Base-by-base conservation (phyloP, 768 basidiomycete genomes). In the Coprinopsis cinerea region DNA sequence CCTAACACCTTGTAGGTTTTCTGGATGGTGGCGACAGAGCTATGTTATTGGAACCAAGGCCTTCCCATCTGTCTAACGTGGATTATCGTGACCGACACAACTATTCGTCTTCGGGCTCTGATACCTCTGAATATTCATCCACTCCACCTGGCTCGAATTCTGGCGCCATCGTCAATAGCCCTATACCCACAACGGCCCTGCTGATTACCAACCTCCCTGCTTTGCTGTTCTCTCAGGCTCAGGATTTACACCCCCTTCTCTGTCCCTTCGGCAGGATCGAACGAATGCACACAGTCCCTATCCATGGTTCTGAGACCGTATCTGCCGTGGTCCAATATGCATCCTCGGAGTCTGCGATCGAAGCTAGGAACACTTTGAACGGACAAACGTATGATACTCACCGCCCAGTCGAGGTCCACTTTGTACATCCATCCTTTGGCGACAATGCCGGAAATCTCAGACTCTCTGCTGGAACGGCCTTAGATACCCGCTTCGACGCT, bases 11-110 rank as follows among this genome's bases (percentile, higher is more conserved):
- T 11, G 3, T 53, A 88, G 88, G 86, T 18, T 89, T 89, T 58
- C 70, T 90, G 52, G 88, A 91, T 59, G 87, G 88, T 17, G 88
- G 83, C 13, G 88, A 90, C 67, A 84, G 90, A 39, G 71, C 79
- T 4, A 71, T 85, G 63, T 71, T 81, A 32, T 70, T 87, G 22
- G 74, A 84, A 28, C 59, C 73, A 26, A 74, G 77, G 18, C 62
- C 66, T 32, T 57, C 72, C 44, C 61, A 54, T 55, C 60, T 63
- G 55, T 60, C 61, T 36, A 62, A 59, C 48, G 54, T 67, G 28
- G 56, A 54, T 40, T 55, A 59, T 15, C 49, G 58, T 26, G 67
- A 62, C 46, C 56, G 59, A 20, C 55, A 61, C 27, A 55, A 56
- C 26, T 30, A 62, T 20, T 39, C 49, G 23, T 60, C 67, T 49